Base-by-base conservation (phyloP, 257 asterid genomes). In the Solanum appendiculatum region DNA sequence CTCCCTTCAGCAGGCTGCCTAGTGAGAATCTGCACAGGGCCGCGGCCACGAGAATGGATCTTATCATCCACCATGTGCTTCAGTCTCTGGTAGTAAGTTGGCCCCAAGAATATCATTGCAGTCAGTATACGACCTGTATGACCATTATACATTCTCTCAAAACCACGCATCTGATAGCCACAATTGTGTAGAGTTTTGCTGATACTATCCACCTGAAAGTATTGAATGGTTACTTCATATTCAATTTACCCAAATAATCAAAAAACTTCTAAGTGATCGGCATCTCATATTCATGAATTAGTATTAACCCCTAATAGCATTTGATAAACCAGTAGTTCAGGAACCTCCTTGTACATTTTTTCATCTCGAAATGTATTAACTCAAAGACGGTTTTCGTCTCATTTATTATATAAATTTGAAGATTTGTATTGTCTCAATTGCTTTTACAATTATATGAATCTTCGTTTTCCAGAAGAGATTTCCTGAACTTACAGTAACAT, bases 121-220 rank as follows among this genome's bases (percentile, higher is more conserved):
- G 94, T n/a, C 18, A 97, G 96, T 83, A 89, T 89, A 84, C 98
- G 90, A 18, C 99, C 99, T 0, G 99, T 97, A 86, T 97, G 99
- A 15, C 99, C 98, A 70, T 97, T 95, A 86, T 97, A 95, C 99
- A 95, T 95, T 73, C 98, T 97, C 95, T 97, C 99, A 64, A 90
- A 97, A 86, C 99, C 98, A 36, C 99, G 94, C 99, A 95, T 97
- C 88, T 95, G 98, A 85, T 97, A 97, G 37, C 99, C 99, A 91
- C 99, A 97, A 87, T 93, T 93, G 89, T 94, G 99, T 10, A 95
- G 97, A 73, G 98, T 97, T 91, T 90, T 94, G 88, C 99, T 97
- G 69, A 97, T 97, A 86, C 94, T 97, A 85, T 97, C 99, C 89
- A 97, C 89, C 87, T 87, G 86, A 87, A 82, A 64, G n/a, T 36